These are phyloP conservation scores for Bauhinia variegata DNA, from an alignment of 306 rosid genomes.

Conservation along the genomic window DNA sequence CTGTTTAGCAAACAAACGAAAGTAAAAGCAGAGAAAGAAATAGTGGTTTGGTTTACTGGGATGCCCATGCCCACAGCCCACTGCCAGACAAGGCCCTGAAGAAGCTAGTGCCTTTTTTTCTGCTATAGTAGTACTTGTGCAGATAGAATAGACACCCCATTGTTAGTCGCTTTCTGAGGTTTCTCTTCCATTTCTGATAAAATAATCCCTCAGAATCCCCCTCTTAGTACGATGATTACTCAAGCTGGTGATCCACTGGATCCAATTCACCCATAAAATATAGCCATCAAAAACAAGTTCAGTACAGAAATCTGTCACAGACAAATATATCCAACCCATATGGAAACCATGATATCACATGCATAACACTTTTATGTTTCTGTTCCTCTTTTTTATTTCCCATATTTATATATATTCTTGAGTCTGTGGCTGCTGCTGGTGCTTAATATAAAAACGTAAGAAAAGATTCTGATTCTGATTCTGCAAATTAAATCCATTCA, in stretches of 20 bases:
- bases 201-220: conserved; percentile 24
- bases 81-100: conserved; percentile 32
- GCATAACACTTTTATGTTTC: conserved; percentile 28
- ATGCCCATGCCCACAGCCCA: no score
- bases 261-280: conserved; percentile 36
- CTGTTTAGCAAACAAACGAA: no score
- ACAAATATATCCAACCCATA: conserved; percentile 30
- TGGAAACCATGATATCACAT: conserved; percentile 53
- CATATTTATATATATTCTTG: no score
- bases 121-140: not conserved
- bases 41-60: no score
- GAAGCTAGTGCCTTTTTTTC: conserved; percentile 7
- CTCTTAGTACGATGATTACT: conserved; percentile 39
- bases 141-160: not conserved
- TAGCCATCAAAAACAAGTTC: conserved; percentile 18
- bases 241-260: conserved; percentile 39
- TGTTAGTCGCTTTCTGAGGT: no score
- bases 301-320: conserved; percentile 32
- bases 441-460: no score
- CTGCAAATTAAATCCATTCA: conserved; percentile 27
- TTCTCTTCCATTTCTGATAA: not conserved
- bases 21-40: no score
- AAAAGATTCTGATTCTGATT: conserved; percentile 40
- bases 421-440: no score
- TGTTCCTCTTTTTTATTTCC: conserved; percentile 14